Evolutionary conservation across 1,139 yeast species (phyloP), one percentile per base, ranked within the genome.

Genomic region (Debaryomyces robertsiae): DNA sequence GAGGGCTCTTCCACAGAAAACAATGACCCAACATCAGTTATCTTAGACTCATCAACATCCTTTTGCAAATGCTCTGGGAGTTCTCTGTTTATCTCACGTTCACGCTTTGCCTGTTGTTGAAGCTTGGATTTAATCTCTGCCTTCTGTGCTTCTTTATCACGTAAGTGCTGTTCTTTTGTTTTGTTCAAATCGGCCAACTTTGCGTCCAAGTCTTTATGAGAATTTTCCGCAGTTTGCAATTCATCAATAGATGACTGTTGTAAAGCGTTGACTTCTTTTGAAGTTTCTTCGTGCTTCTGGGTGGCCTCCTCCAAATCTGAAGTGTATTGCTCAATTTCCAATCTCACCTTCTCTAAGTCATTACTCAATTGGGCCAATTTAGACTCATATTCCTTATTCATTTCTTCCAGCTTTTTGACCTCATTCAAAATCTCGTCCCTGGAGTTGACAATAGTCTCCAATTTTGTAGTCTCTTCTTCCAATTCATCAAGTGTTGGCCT

Each of bases 51-150:
- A 44, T 69, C 57, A 17, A 78, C 57, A 4, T 72, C 74, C 35
- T 57, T 55, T 46, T 64, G 67, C 53, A 78, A 65, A 57, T 79
- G 83, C 38, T 73, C 79, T 10, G 84, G 84, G 47, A 77, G 69
- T 47, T 70, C 77, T 16, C 52, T 56, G 50, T 77, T 77, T 48
- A 78, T 73, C 43, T 58, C 63, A 47, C 68, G 71, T 48, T 71
- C 77, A 31, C 65, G 72, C 47, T 64, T 65, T 22, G 72, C 72
- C 50, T 58, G 57, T 29, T 62, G 63, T 27, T 68, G 67, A 28
- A 72, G 48, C 11, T 59, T 57, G 15, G 46, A 46, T 49, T 60
- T 55, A 43, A 73, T 72, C 24, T 62, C 67, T 29, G 59, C 52
- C 57, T 69, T 70, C 46, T 67, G 60, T 13, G 51, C 31, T 18